Base-by-base conservation (phyloP, 441 rosid genomes). In the Populus hybrid region DNA sequence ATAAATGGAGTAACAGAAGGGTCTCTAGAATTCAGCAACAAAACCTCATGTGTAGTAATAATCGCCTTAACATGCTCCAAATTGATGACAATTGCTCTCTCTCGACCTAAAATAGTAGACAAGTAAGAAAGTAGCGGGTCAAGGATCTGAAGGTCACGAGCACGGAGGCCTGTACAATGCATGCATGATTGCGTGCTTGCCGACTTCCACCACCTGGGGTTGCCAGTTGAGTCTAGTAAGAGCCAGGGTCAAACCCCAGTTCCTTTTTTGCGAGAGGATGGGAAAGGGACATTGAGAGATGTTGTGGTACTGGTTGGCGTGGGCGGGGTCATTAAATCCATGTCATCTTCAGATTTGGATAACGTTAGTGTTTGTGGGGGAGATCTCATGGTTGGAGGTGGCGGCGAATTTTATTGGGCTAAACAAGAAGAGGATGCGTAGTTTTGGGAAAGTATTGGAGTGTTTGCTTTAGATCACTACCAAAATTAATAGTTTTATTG, bases 41-140 rank as follows among this genome's bases (percentile, higher is more conserved):
- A 76, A 63, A 92, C 97, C 85, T 92, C 95, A 61, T 89, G 90
- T 9, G 97, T 91, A 0, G 95, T 94, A 81, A 90, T 88, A 70
- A 94, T 92, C 19, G 97, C 94, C 88, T 94, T 90, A 19, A 91
- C 88, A 73, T 94, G 94, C 88, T 94, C 97, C 84, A 91, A 76
- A 75, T 93, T 93, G 76, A 94, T 89, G 9, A 91, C 97, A 9
- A 94, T 91, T 24, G 94, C 97, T 67, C 86, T 86, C 83, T 92
- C 98, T 77, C 97, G 83, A 26, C 97, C 97, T 73, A 94, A 80
- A 71, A 89, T 79, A 24, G 97, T 85, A 5, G 98, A 92, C 5
- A 93, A 94, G 82, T 91, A 92, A 57, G 98, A 89, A 19, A 92
- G 88, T 3, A 88, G 82, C n/a, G 97, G 97, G 85, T 94, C 97